Evolutionary conservation across 805 yeast species (phyloP), one percentile per base, ranked within the genome.

Genomic region (Sungouiozyma intestinalis): DNA sequence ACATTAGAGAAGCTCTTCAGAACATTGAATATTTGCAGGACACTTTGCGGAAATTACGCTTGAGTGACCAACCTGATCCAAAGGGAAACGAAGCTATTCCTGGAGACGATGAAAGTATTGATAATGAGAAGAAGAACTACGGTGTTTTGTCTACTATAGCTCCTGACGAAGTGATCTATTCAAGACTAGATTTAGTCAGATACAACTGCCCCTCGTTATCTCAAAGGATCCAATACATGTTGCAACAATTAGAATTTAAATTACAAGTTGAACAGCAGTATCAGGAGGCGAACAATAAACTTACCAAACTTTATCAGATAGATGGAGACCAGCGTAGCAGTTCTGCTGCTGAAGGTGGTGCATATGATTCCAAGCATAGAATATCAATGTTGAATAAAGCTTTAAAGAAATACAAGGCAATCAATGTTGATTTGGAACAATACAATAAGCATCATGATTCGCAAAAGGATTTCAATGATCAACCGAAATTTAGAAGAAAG

Each of bases 191-290:
- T 60, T 69, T 92, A 43, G 73, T 86, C 58, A 87, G 87, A 53
- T 87, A 86, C 57, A 97, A 92, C 54, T 85, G 95, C 52, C 96
- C 97, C 0, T 85, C 94, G 0, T 67, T 92, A 51, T 96, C 97
- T 9, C 96, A 92, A 54, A 76, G 92, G 48, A 92, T 92, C 55
- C 96, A 86, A 63, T 80, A 85, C 53, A 88, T 92, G 97, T 73
- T 90, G 42, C 97, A 88, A 64, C 94, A 87, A 62, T 71, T 92
- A 45, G 95, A 88, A 58, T 87, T 90, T 62, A 92, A 92, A 63
- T 71, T 90, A 37, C 92, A 90, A 56, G 94, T 90, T 33, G 99
- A 92, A 61, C 79, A 85, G 52, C 95, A 92, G 63, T 92, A 90
- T 63, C 79, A 81, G 53, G 90, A 81, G 49, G 97, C 97, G 4